Evolutionary conservation across 139 green algal species (phyloP).

Genomic region (Chara braunii): DNA sequence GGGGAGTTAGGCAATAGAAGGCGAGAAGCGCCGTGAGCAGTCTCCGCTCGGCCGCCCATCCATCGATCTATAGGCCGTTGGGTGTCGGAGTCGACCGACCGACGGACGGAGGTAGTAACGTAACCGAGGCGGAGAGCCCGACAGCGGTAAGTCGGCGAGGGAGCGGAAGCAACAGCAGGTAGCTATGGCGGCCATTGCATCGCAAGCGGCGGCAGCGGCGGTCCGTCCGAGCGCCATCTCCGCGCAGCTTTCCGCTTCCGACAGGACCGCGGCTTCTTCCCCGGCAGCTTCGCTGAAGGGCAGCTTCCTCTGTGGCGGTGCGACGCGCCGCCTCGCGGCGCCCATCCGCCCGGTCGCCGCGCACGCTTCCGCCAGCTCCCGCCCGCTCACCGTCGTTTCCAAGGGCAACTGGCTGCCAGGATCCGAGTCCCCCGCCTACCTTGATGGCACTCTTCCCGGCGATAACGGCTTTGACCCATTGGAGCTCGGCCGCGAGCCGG

Average conservation of each 20-base stretch:
- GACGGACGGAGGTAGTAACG: too few species aligned
- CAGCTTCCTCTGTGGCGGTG: slow-evolving; percentile 12
- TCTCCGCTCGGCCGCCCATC: too few species aligned
- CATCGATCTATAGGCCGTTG: too few species aligned
- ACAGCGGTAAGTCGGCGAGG: too few species aligned
- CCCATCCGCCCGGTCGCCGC: background rate
- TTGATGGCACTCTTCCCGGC: slow-evolving; percentile 40
- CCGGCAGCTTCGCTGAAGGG: background rate
- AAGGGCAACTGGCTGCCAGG: slow-evolving; percentile 38
- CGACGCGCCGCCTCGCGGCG: background rate
- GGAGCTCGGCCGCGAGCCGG: slow-evolving; percentile 56
- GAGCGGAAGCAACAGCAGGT: too few species aligned
- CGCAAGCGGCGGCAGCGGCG: too few species aligned
- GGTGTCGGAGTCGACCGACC: too few species aligned
- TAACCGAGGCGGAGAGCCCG: too few species aligned
- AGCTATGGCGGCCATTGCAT: slow-evolving; percentile 28
- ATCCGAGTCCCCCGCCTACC: slow-evolving; percentile 20
- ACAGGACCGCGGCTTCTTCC: background rate
- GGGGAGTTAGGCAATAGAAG: too few species aligned
- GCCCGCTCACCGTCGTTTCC: slow-evolving; percentile 12
- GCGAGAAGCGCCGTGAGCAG: too few species aligned
- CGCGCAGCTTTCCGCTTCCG: too few species aligned
- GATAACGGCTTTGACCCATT: slow-evolving; percentile 88
- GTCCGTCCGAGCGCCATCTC: too few species aligned
- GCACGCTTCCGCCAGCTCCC: background rate